These are phyloP conservation scores for Entelexis paramagnoliae DNA, from an alignment of 1,139 yeast species.

Conservation along the genomic window DNA sequence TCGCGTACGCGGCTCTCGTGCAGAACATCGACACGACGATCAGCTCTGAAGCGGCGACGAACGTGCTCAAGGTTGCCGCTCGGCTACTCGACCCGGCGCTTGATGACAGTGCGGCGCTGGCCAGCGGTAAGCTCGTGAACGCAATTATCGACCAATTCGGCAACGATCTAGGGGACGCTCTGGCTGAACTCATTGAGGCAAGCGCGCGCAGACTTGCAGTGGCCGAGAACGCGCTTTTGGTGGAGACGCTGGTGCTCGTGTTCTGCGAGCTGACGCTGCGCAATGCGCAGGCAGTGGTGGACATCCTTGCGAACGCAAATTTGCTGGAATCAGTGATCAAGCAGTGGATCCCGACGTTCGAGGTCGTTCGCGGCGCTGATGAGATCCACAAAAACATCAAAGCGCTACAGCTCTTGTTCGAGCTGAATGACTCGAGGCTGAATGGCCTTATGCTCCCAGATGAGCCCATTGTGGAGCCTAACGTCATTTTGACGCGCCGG, in stretches of 20 bases:
- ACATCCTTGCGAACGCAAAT: constrained; percentile 42
- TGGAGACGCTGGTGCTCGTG: constrained; percentile 66
- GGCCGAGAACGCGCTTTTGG: constrained; percentile 60
- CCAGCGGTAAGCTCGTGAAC: constrained; percentile 37
- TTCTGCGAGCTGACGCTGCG: constrained; percentile 60
- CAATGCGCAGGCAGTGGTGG: constrained; percentile 52
- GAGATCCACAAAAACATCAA: constrained; percentile 58
- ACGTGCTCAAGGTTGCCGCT: constrained; percentile 52
- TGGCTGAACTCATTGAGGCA: constrained; percentile 57
- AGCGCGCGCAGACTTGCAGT: constrained; percentile 54
- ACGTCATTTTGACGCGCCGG: constrained; percentile 70
- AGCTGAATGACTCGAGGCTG: constrained; percentile 47
- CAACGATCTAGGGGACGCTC: constrained; percentile 40
- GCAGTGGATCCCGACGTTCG: constrained; percentile 77
- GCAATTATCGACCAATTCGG: constrained; percentile 53
- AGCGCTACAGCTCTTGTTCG: constrained; percentile 58
- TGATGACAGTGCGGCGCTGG: constrained; percentile 71
- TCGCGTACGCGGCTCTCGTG: constrained; percentile 55
- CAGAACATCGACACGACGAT: constrained; percentile 11
- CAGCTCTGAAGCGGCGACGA: constrained; percentile 28
- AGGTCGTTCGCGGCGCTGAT: constrained; percentile 67
- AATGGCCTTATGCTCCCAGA: constrained; percentile 57
- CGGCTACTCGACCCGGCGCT: constrained; percentile 61
- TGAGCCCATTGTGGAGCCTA: constrained; percentile 56
- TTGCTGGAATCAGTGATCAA: constrained; percentile 43